A percentile compares a stretch with the other conserved stretches of the same genome.
Conservation (phyloP, 2,329 filamentous ascomycete genomes). For the Dothideomycetes sp. region DNA sequence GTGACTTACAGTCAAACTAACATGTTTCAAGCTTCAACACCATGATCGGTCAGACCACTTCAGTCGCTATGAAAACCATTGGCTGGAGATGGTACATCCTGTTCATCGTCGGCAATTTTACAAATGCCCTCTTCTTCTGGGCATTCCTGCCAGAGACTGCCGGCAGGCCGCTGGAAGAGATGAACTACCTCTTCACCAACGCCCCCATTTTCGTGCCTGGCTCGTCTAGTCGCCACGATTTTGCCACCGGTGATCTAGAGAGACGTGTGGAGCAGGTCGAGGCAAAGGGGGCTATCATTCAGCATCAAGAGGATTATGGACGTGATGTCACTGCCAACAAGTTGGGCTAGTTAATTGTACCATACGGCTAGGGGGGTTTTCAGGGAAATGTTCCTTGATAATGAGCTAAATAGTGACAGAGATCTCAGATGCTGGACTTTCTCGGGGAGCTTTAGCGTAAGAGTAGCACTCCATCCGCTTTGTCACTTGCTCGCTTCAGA, state of each 20-base stretch:
- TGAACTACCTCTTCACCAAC: conserved; percentile 47
- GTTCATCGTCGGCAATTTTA: conserved; percentile 62
- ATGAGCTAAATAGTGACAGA: too few species aligned
- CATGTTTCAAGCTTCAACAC: too few species aligned
- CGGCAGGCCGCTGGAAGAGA: conserved; percentile 54
- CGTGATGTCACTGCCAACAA: too few species aligned
- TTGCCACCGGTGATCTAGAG: conserved; percentile 49
- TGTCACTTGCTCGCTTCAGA: too few species aligned
- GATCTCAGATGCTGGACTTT: too few species aligned
- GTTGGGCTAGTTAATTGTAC: too few species aligned
- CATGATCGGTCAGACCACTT: conserved; percentile 62
- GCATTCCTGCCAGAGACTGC: conserved; percentile 57
- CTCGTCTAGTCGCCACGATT: conserved; percentile 44
- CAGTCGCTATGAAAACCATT: conserved; percentile 48
- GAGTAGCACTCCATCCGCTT: too few species aligned
- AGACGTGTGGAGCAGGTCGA: conserved; percentile 48
- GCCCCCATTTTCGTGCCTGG: conserved; percentile 55
- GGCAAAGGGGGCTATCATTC: conserved; percentile 13
- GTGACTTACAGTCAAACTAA: too few species aligned
- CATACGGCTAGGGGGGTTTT: too few species aligned
- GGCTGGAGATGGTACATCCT: conserved; percentile 51
- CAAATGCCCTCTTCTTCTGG: conserved; percentile 61
- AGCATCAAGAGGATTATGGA: conserved; percentile 14
- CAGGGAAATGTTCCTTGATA: too few species aligned
- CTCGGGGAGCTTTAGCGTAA: too few species aligned